These are phyloP conservation scores for Raphanus sativus DNA, from an alignment of 345 rosid species.

Conservation along the genomic window DNA sequence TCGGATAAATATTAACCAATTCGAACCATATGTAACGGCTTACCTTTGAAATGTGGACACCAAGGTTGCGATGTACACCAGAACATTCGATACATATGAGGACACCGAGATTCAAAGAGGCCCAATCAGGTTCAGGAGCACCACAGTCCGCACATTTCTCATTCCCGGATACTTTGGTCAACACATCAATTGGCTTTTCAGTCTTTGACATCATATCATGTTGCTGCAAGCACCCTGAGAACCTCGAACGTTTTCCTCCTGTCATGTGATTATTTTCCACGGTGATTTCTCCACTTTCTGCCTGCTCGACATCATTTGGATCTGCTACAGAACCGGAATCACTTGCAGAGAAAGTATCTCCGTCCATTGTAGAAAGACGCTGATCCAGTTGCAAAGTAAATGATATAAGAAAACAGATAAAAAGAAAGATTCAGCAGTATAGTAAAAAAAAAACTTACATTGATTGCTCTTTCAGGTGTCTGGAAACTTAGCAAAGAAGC, in stretches of 20 bases:
- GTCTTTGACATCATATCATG: conserved; percentile 23
- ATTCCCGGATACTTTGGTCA: conserved; percentile 65
- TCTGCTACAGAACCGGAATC: conserved; percentile 50
- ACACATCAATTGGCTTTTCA: conserved; percentile 54
- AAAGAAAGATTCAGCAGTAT: conserved; percentile 2
- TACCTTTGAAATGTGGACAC: conserved; percentile 83
- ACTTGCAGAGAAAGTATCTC: conserved; percentile 46
- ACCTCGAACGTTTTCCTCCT: conserved; percentile 48
- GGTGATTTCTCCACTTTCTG: conserved; percentile 42
- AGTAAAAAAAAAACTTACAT: conserved; percentile 15
- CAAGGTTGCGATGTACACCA: conserved; percentile 82
- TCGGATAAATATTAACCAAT: too few species aligned
- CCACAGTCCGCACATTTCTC: conserved; percentile 79
- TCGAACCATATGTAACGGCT: background rate
- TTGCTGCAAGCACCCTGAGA: conserved; percentile 49
- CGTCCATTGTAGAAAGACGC: conserved; percentile 47
- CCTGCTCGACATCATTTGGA: conserved; percentile 47
- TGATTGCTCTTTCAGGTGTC: conserved; percentile 57
- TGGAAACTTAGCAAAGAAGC: conserved; percentile 65
- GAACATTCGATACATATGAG: conserved; percentile 82
- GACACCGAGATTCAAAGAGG: conserved; percentile 73
- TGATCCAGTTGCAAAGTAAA: conserved; percentile 38
- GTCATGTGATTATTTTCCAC: conserved; percentile 36
- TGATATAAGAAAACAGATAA: background rate
- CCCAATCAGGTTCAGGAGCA: conserved; percentile 85